Evolutionary conservation across 2,329 filamentous ascomycete genomes (phyloP).

Genomic region (Pseudogymnoascus sp.): DNA sequence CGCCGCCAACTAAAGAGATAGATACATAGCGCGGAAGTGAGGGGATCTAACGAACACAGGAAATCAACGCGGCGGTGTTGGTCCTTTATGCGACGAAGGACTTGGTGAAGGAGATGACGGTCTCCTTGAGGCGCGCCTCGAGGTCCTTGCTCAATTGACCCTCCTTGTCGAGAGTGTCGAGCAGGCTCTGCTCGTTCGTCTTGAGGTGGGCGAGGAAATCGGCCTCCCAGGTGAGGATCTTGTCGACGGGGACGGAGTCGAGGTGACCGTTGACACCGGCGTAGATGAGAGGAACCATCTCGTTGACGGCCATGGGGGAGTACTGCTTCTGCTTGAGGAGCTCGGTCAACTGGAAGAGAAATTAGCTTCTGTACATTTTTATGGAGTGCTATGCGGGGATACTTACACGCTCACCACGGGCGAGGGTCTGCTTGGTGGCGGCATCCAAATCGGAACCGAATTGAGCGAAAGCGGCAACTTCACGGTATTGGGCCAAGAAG

Average conservation of each 20-base stretch:
- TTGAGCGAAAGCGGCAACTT: constrained; percentile 98
- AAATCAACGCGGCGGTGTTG: constrained; percentile 10
- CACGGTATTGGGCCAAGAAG: constrained; percentile 99
- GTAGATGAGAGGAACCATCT: constrained; percentile 99
- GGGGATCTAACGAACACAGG: constrained; percentile 7
- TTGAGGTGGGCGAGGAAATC: constrained; percentile 91
- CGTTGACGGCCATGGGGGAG: constrained; percentile 94
- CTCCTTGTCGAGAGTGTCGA: constrained; percentile 88
- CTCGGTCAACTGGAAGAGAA: constrained; percentile 62
- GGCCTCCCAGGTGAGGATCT: constrained; percentile 87
- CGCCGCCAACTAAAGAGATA: constrained; percentile 8
- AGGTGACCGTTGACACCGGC: constrained; percentile 98
- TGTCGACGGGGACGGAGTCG: constrained; percentile 78
- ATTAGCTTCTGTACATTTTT: constrained; percentile 12
- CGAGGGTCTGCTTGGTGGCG: constrained; percentile 96
- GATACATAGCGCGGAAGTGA: constrained; percentile 8
- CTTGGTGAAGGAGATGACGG: constrained; percentile 80
- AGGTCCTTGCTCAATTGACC: constrained; percentile 92
- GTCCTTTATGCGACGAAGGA: constrained; percentile 53
- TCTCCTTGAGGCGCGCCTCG: constrained; percentile 72
- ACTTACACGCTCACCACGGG: constrained; percentile 93
- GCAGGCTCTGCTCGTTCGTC: constrained; percentile 77
- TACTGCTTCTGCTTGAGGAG: constrained; percentile 99
- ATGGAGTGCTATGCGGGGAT: constrained; percentile 18
- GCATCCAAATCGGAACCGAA: constrained; percentile 99